These are phyloP conservation scores for Dovyalis caffra DNA, from an alignment of 345 rosid genomes.

Conservation along the genomic window DNA sequence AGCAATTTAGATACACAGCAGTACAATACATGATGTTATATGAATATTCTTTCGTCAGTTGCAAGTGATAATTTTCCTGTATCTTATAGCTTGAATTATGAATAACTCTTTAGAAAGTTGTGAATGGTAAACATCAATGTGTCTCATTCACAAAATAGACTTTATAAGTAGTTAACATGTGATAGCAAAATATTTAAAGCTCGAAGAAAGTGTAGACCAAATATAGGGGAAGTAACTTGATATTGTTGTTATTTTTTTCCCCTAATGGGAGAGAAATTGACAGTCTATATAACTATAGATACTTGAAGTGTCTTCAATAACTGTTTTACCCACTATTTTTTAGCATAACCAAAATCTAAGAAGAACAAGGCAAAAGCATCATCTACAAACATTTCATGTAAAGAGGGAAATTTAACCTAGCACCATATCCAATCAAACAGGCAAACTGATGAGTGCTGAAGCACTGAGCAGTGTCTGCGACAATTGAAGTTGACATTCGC, in stretches of 20 bases:
- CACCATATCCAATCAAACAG: conserved; percentile 97
- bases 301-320: background rate
- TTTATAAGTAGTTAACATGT: background rate
- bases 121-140: background rate
- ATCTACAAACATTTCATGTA: background rate
- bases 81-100: background rate
- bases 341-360: background rate
- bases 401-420: conserved; percentile 55
- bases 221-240: background rate
- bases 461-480: conserved; percentile 96
- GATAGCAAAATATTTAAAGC: background rate
- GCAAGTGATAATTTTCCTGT: background rate
- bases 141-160: background rate
- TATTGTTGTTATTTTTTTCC: background rate
- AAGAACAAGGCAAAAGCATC: background rate
- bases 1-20: background rate
- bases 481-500: conserved; percentile 90
- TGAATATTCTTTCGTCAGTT: background rate
- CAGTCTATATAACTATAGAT: background rate
- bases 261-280: background rate
- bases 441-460: conserved; percentile 99
- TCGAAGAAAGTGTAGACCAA: background rate
- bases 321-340: background rate
- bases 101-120: background rate
- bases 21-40: background rate